Base-by-base conservation (phyloP, 768 basidiomycete genomes). In the Lactifluus subvellereus region DNA sequence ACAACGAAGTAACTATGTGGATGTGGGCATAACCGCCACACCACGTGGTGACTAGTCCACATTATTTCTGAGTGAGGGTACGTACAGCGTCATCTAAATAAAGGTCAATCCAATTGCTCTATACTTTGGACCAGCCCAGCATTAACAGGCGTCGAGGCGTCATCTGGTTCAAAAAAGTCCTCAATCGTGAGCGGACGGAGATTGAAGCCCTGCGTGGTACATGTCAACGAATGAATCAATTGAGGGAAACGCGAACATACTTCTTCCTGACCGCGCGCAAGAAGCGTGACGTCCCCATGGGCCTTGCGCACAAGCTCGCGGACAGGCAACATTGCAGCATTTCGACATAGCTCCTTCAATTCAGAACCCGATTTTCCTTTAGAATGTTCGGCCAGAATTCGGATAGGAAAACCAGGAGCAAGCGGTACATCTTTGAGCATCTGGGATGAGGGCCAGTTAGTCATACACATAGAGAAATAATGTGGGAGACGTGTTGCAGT, bases 261-360 rank as follows among this genome's bases (percentile, higher is more conserved):
- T 70, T 81, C 77, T 59, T 74, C 70, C 33, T 77, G 75, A 9
- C 76, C 73, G 57, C 72, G 74, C 62, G 74, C 77, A 59, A 80
- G 76, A 74, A 83, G 67, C 72, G 84, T 76, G 73, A 81, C 72
- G 69, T 83, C 70, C 74, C 74, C 66, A 70, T 74, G 71, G 71
- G 78, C 69, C 75, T 77, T 76, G 40, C 85, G 79, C 79, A 94
- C 85, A 67, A 85, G 88, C 70, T 95, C 93, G 32, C 91, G 83
- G 22, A 95, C 88, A 6, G 94, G 92, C 1, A 86, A 82, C 94
- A 98, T 96, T 0, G 92, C 94, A 1, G 96, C 95, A 68, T 86
- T 94, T 58, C 96, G 81, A 73, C 95, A 98, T 14, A 95, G 78
- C 75, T 99, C 96, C 68, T 87, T 84, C 58, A 98, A 75, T 73